Base-by-base conservation (phyloP, 23 red algal species). In the Chondrus crispus region DNA sequence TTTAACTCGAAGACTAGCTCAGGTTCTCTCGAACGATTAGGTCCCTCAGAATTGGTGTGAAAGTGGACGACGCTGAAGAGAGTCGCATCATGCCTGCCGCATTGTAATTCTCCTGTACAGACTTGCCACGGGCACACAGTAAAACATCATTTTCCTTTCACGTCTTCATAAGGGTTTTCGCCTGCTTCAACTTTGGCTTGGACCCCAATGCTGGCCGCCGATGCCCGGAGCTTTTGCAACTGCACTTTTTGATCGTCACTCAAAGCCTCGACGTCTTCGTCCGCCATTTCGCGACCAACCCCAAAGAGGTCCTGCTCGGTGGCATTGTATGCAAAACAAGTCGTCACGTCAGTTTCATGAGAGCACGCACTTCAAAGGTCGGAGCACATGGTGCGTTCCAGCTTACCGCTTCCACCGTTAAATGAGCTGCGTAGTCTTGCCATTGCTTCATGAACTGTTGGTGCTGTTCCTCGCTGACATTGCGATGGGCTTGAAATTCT, bases 381-480 rank as follows among this genome's bases (percentile, higher is more conserved):
- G 22, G 52, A 57, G 22, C n/a, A n/a, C n/a, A n/a, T n/a, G n/a
- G n/a, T n/a, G n/a, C 18, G 7, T 9, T 66, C 8, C 26, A 26
- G 4, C 85, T 11, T 89, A 89, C 85, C 41, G 88, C 72, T 54
- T 91, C 88, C 22, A 82, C 26, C 4, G 36, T 19, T 22, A 91
- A 75, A 82, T 91, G 88, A 10, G 88, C 51, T 22, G 76, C 88
- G 54, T 91, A 91, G 26, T 91, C 88, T 52, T 70, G 55, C 88
- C 88, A 91, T 42, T 91, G 88, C 11, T 50, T 33, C 16, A 91
- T 46, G 54, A 91, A 91, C 73, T 91, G 41, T 16, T 46, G 53
- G 49, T 91, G 38, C 62, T 91, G 88, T 18, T 68, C 88, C 26
- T 63, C 51, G 35, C 46, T 91, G 3, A 79, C 85, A 28, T 89